Evolutionary conservation across 306 rosid genomes (phyloP).

Genomic region (Malus sylvestris): DNA sequence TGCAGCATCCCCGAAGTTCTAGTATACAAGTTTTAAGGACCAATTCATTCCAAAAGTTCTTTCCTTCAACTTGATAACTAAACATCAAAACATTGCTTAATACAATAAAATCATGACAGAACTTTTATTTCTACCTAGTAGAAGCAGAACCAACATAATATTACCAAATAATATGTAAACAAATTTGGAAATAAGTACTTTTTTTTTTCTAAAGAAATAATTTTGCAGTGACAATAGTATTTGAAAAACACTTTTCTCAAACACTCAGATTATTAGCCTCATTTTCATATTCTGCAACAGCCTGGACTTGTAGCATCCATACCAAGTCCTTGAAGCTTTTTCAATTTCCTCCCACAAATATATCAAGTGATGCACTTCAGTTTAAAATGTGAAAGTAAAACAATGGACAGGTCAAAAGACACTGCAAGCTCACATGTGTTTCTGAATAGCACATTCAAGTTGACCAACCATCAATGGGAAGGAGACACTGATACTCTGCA

Average conservation of each 20-base stretch:
- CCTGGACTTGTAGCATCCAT: background rate
- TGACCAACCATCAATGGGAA: conserved; percentile 43
- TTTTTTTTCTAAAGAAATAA: background rate
- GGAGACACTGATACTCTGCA: conserved; percentile 56
- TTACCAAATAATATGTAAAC: background rate
- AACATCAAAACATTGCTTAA: background rate
- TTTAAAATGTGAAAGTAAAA: background rate
- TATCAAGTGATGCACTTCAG: background rate
- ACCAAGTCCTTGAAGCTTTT: background rate
- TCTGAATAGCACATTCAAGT: conserved; percentile 61
- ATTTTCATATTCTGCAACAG: background rate
- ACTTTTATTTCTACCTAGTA: background rate
- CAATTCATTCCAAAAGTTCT: background rate
- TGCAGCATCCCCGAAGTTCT: background rate
- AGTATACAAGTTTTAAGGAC: background rate
- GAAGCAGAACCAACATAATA: background rate
- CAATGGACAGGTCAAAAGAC: background rate
- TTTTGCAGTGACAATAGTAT: background rate
- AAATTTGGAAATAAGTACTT: background rate
- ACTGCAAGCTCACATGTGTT: conserved; percentile 55
- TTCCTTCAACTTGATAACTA: background rate
- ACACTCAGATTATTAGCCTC: background rate
- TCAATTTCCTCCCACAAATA: background rate
- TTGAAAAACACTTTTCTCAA: background rate
- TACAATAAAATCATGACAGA: background rate